A percentile compares a stretch with the other conserved stretches of the same genome.
Conservation (phyloP, 164 flowering plant genomes). For the Warburgia ugandensis region DNA sequence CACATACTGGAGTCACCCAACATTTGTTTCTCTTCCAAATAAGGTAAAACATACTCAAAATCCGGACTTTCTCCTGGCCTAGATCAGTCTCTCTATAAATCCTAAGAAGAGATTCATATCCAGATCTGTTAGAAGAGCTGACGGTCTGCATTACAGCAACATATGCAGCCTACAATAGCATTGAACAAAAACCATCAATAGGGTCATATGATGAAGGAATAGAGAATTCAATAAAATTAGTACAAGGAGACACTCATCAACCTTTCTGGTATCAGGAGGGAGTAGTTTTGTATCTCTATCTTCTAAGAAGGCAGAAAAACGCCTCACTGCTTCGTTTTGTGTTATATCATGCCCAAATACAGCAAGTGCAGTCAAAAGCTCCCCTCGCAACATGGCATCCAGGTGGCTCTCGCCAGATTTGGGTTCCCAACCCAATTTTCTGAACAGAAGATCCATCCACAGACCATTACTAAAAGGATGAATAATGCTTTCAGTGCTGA, state of each 20-base stretch:
- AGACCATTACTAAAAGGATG: conserved; percentile 7
- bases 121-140: conserved; percentile 53
- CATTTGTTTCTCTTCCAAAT: neutral
- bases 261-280: conserved; percentile 89
- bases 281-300: conserved; percentile 76
- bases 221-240: too few species aligned
- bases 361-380: conserved; percentile 76
- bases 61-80: conserved; percentile 86
- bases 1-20: neutral
- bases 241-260: conserved; percentile 12
- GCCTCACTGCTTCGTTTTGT: conserved; percentile 56
- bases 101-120: conserved; percentile 71
- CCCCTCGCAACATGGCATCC: conserved; percentile 94
- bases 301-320: conserved; percentile 62
- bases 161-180: conserved; percentile 64
- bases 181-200: neutral
- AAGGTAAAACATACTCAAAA: conserved; percentile 49
- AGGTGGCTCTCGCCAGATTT: conserved; percentile 74
- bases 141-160: conserved; percentile 75
- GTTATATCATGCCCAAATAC: conserved; percentile 66
- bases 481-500: neutral
- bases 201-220: neutral
- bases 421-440: conserved; percentile 94
- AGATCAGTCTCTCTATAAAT: conserved; percentile 85
- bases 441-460: conserved; percentile 23